phyloP scores from a whole-genome alignment of 768 basidiomycete genomes.

The Auriscalpium microsporum region DNA sequence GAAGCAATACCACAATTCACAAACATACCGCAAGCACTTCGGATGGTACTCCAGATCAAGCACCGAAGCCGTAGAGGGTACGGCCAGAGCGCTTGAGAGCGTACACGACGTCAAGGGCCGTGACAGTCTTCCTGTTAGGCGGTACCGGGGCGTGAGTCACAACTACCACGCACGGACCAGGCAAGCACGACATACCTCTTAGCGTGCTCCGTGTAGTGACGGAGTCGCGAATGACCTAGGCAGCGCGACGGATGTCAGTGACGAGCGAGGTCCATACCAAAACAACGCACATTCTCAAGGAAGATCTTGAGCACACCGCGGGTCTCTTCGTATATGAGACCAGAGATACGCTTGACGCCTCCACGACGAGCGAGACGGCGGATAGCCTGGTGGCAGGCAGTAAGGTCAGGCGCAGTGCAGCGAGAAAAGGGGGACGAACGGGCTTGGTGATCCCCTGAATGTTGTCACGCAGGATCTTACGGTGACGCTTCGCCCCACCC shows the following conservation, averaged over 20 bases:
- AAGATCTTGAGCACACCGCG: constrained; percentile 59
- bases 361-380: constrained; percentile 54
- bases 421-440: constrained; percentile 1
- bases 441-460: constrained; percentile 46
- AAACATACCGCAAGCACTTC: too few species aligned
- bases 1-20: too few species aligned
- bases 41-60: constrained; percentile 17
- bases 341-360: constrained; percentile 58
- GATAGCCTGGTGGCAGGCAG: constrained; percentile 27
- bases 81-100: constrained; percentile 51
- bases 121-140: constrained; percentile 36
- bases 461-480: constrained; percentile 40
- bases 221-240: constrained; percentile 41
- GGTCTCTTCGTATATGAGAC: constrained; percentile 58
- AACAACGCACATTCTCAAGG: constrained; percentile 36
- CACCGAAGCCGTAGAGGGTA: constrained; percentile 51
- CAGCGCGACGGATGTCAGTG: background rate
- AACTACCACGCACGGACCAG: background rate
- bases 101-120: constrained; percentile 55
- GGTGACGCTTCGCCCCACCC: constrained; percentile 39
- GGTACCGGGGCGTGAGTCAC: background rate
- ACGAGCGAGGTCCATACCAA: background rate
- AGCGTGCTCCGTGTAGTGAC: constrained; percentile 64
- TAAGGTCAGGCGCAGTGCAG: constrained; percentile 1
- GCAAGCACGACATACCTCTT: constrained; percentile 30